These are phyloP conservation scores for Cystofilobasidium ferigula DNA, from an alignment of 768 basidiomycete species.

Conservation along the genomic window DNA sequence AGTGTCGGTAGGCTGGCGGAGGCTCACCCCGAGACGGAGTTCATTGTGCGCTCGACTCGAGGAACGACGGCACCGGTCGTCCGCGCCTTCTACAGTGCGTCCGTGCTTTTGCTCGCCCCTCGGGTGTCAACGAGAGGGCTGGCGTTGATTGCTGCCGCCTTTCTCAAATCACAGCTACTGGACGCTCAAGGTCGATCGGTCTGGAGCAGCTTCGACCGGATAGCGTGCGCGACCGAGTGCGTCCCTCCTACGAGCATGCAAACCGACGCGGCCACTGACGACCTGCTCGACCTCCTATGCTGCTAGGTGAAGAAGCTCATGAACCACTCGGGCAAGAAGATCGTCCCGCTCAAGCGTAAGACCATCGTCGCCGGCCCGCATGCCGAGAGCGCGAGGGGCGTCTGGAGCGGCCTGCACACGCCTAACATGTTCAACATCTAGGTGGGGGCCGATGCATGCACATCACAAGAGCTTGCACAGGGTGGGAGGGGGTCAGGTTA, in stretches of 20 bases:
- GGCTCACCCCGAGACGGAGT: slow-evolving; percentile 13
- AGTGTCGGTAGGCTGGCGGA: slow-evolving; percentile 1
- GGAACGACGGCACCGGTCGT: neutral
- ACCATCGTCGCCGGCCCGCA: slow-evolving; percentile 5
- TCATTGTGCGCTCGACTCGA: slow-evolving; percentile 12
- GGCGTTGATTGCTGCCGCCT: no score
- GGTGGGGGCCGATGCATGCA: neutral
- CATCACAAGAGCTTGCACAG: neutral
- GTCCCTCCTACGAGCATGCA: neutral
- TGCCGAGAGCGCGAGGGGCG: slow-evolving; percentile 10
- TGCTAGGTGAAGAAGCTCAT: slow-evolving; percentile 11
- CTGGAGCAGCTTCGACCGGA: slow-evolving; percentile 13
- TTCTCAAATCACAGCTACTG: no score
- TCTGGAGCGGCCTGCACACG: slow-evolving; percentile 19
- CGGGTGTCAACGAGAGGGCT: neutral
- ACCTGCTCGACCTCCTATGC: neutral
- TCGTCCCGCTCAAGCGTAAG: neutral
- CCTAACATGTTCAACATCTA: slow-evolving; percentile 18
- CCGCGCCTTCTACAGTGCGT: slow-evolving; percentile 16
- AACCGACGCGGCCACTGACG: neutral
- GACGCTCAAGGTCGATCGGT: neutral
- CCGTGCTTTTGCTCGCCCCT: neutral
- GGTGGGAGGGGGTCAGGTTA: neutral
- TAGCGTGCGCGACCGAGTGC: slow-evolving; percentile 1
- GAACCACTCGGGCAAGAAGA: slow-evolving; percentile 11